These are phyloP conservation scores for Aureoboletus auriporus DNA, from an alignment of 768 basidiomycete genomes.

Conservation along the genomic window DNA sequence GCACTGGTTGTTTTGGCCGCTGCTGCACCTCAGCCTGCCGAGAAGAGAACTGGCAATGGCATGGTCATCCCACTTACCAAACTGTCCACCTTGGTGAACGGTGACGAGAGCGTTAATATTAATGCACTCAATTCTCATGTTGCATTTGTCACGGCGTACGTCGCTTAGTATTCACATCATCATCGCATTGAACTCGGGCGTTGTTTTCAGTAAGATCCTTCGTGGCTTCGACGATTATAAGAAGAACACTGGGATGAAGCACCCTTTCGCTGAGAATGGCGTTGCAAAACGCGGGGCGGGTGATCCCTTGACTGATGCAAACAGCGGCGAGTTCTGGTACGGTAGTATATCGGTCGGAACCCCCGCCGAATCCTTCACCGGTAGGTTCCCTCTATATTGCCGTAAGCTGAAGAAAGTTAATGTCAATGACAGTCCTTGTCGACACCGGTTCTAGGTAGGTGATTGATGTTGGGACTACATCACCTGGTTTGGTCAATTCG, in stretches of 20 bases:
- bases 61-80: slow-evolving; percentile 6
- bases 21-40: slow-evolving; percentile 6
- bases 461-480: background rate
- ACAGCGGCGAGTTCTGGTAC: background rate
- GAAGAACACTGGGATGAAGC: background rate
- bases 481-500: background rate
- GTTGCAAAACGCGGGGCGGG: background rate
- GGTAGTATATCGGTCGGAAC: slow-evolving; percentile 5
- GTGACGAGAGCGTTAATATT: background rate
- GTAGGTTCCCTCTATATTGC: background rate
- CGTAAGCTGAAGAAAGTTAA: too few relatives aligned
- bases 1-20: slow-evolving; percentile 2
- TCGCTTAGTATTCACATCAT: background rate
- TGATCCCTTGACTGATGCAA: background rate
- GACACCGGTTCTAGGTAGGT: slow-evolving; percentile 24
- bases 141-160: background rate
- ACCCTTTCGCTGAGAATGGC: background rate
- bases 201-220: background rate
- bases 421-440: slow-evolving; percentile 12
- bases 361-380: background rate
- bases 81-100: slow-evolving; percentile 3
- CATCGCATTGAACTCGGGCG: too few relatives aligned
- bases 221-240: slow-evolving; percentile 1
- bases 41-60: background rate
- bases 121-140: background rate